A percentile compares a stretch with the other conserved stretches of the same genome.
Conservation (phyloP, 345 rosid genomes). For the Brassica cretica region DNA sequence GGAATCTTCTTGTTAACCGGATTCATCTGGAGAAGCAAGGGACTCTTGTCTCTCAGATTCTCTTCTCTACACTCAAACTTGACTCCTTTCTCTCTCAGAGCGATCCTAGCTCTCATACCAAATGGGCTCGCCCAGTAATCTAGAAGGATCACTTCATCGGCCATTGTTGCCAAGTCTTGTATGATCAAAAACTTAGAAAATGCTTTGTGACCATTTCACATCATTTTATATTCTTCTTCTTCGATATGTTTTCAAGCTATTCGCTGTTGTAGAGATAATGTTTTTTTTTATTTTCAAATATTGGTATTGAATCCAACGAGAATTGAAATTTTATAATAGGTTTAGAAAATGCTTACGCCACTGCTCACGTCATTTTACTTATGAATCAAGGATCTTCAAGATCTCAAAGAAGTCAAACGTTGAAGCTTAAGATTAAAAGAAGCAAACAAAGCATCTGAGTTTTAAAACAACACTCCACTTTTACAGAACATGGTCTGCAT, state of each 20-base stretch:
- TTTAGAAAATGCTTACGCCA: constrained; percentile 17
- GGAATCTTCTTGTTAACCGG: constrained; percentile 38
- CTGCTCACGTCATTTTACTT: constrained; percentile 22
- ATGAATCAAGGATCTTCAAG: not conserved
- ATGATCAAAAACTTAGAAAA: not conserved
- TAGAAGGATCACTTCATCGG: constrained; percentile 29
- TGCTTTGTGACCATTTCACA: not conserved
- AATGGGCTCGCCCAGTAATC: constrained; percentile 33
- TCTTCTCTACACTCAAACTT: constrained; percentile 28
- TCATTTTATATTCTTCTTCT: constrained; percentile 1
- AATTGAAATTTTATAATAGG: not conserved
- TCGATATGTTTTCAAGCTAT: not conserved
- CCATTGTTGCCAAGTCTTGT: constrained; percentile 25
- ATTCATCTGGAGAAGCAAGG: constrained; percentile 26
- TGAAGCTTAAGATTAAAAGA: not conserved
- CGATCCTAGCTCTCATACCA: constrained; percentile 32
- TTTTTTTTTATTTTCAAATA: not conserved
- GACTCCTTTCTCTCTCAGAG: constrained; percentile 30
- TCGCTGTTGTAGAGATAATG: not conserved
- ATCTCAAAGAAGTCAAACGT: not conserved
- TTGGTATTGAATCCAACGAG: not conserved
- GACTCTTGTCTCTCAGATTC: constrained; percentile 29
- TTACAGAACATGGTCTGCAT: not conserved
- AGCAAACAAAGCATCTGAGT: not conserved
- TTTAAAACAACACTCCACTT: not conserved